Base-by-base conservation (phyloP, 2,329 filamentous ascomycete genomes). In the Arthrobotrys entomopaga region DNA sequence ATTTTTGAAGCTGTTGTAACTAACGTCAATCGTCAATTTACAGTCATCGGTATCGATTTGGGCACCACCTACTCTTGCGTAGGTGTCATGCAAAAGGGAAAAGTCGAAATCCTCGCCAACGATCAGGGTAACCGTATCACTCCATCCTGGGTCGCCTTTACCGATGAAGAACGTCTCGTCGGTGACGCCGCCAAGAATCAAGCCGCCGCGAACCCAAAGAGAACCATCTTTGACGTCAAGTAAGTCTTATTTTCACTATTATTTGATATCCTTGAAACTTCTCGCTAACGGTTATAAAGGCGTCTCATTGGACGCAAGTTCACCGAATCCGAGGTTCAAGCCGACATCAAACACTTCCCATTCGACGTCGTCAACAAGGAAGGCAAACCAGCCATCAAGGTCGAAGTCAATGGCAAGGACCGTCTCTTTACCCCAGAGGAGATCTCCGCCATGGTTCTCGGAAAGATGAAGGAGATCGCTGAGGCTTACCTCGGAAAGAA, bases 101-200 rank as follows among this genome's bases (percentile, higher is more conserved):
- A 94, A 84, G 92, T 97, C 79, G 92, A 97, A 81, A 97, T 97
- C 85, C 87, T 97, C 79, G 91, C 92, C 84, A 97, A 97, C 86
- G 92, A 97, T 84, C 93, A 96, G 86, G 92, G 92, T 86, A 93
- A 96, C 88, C 91, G 92, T 86, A 96, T 96, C 79, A 96, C 93
- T 80, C 93, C 93, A 65, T 96, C 92, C 77, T 97, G 95, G 84
- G 93, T 97, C 82, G 93, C 92, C 81, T 97, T 96, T 84, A 98
- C 93, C 83, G 93, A 98, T 80, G 93, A 97, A 77, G 95, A 98
- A 85, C 90, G 95, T 82, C 87, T 99, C 78, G 93, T 99, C 79
- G 95, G 95, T 87, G 95, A 99, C 83, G 92, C 95, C 80, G 93
- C 93, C 80, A 97, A 97, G 90, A 96, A 96, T 85, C 93, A 96